These are phyloP conservation scores for Beverwykella pulmonaria DNA, from an alignment of 495 filamentous ascomycete species.

Conservation along the genomic window DNA sequence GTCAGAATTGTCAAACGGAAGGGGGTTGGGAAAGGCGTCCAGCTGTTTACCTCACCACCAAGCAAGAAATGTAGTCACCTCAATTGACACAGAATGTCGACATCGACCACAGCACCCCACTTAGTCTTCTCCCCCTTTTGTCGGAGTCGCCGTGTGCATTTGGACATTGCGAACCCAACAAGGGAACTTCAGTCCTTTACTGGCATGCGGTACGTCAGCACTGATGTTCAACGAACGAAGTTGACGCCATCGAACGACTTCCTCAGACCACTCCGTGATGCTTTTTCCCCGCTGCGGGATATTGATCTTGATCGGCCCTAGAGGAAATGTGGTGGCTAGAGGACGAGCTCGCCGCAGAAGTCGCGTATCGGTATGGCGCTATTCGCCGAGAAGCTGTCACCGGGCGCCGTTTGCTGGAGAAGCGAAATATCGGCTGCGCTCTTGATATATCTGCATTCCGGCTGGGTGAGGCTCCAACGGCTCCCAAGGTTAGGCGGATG, in stretches of 20 bases:
- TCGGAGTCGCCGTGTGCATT: not conserved
- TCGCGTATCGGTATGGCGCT: not conserved
- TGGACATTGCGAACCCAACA: not conserved
- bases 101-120: too few species aligned
- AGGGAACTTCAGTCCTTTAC: not conserved
- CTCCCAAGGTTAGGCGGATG: too few species aligned
- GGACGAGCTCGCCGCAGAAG: not conserved
- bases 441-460: not conserved
- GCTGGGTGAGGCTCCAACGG: too few species aligned
- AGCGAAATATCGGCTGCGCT: not conserved
- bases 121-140: not conserved
- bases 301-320: not conserved
- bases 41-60: too few species aligned
- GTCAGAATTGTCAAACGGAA: too few species aligned
- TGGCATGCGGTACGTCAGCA: not conserved
- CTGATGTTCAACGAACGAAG: not conserved
- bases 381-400: not conserved
- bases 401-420: not conserved
- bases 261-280: not conserved
- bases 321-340: not conserved
- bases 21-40: too few species aligned
- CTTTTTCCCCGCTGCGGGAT: not conserved
- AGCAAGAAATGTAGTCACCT: too few species aligned
- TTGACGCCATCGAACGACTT: not conserved
- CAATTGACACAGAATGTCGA: too few species aligned